Conservation (phyloP, 768 basidiomycete genomes). For the Russula olivacea region DNA sequence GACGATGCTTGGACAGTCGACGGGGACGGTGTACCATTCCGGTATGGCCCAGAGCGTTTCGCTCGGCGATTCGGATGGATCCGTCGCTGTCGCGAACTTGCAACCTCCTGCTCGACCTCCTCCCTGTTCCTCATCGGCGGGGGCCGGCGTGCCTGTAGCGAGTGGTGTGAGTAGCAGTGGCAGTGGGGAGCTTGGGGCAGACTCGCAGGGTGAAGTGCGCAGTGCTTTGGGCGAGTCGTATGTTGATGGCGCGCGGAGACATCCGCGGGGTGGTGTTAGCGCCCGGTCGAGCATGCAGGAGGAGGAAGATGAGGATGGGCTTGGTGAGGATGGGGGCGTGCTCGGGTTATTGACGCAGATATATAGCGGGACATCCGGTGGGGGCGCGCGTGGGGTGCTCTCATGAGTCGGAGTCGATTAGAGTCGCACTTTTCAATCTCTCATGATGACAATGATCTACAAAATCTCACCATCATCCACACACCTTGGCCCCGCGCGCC, state of each 20-base stretch:
- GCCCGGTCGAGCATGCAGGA: conserved; percentile 30
- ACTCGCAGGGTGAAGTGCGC: conserved; percentile 50
- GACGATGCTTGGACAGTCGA: conserved; percentile 36
- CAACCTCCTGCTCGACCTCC: not conserved
- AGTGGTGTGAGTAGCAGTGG: conserved; percentile 12
- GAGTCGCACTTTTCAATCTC: not conserved
- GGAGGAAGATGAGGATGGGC: conserved; percentile 46
- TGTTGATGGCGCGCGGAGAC: conserved; percentile 55
- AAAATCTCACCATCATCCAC: too few species aligned
- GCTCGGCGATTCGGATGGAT: conserved; percentile 71
- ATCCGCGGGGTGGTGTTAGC: conserved; percentile 30
- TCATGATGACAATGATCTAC: too few species aligned
- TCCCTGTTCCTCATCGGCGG: too few species aligned
- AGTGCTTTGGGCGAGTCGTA: conserved; percentile 68
- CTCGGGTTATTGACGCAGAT: conserved; percentile 84
- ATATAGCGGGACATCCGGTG: conserved; percentile 49
- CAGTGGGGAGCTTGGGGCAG: conserved; percentile 28
- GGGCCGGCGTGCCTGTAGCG: not conserved
- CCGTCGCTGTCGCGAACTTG: conserved; percentile 30
- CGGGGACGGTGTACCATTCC: conserved; percentile 37
- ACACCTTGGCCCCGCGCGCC: too few species aligned
- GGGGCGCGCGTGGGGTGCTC: conserved; percentile 14
- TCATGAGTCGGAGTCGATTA: not conserved
- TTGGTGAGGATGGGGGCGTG: conserved; percentile 73
- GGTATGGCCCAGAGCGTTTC: conserved; percentile 63